Percentiles rank a stretch among this genome's conserved stretches.
Evolutionary conservation across 2,329 filamentous ascomycete species (phyloP).

Genomic region (Sporothrix dimorphospora): DNA sequence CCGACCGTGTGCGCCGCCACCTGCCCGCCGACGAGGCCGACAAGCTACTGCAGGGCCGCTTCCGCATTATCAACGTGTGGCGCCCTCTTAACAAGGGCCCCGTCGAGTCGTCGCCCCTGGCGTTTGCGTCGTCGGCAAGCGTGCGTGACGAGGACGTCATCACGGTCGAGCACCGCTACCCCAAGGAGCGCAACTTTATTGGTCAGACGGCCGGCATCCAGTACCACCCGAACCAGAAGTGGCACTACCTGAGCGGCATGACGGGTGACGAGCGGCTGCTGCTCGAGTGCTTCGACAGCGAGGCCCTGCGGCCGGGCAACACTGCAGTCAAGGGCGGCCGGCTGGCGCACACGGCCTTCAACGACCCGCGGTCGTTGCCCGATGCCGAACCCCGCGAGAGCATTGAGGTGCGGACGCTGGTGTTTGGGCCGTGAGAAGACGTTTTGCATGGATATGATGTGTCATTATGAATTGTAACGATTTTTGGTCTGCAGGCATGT

Average conservation of each 20-base stretch:
- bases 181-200: constrained; percentile 55
- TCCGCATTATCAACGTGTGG: constrained; percentile 90
- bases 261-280: constrained; percentile 70
- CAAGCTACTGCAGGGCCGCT: constrained; percentile 65
- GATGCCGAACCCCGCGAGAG: constrained; percentile 78
- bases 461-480: not conserved
- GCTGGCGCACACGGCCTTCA: constrained; percentile 77
- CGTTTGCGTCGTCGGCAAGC: constrained; percentile 66
- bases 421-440: constrained; percentile 66
- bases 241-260: constrained; percentile 84
- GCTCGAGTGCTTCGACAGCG: constrained; percentile 78
- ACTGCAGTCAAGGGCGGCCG: constrained; percentile 56
- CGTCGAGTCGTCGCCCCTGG: constrained; percentile 68
- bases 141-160: constrained; percentile 68
- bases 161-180: constrained; percentile 74
- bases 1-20: constrained; percentile 68
- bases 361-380: constrained; percentile 69
- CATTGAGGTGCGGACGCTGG: constrained; percentile 84
- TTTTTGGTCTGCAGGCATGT: not conserved
- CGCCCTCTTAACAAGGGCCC: constrained; percentile 63
- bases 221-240: constrained; percentile 65
- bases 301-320: constrained; percentile 50
- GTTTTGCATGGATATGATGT: not conserved
- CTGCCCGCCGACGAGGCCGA: constrained; percentile 67
- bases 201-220: constrained; percentile 75